A percentile compares a stretch with the other conserved stretches of the same genome.
phyloP scores from a whole-genome alignment of 805 yeast genomes.

The Candida nanaspora region DNA sequence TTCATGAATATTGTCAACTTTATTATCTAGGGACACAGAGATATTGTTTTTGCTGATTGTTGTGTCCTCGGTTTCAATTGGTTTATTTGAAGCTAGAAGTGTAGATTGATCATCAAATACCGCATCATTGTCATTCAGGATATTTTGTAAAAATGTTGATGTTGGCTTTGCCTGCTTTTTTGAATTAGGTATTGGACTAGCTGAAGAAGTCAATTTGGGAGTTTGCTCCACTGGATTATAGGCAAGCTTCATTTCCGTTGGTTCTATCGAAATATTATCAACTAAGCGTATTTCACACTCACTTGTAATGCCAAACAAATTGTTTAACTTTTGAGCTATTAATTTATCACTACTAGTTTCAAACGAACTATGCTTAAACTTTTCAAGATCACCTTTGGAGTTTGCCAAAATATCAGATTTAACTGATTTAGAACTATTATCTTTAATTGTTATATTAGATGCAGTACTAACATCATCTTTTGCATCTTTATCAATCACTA shows the following conservation, averaged over 20 bases:
- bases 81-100: too few species aligned
- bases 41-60: too few species aligned
- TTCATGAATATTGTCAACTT: constrained; percentile 7
- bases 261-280: not conserved
- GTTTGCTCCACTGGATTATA: not conserved
- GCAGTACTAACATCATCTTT: too few species aligned
- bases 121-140: not conserved
- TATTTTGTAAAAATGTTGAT: not conserved
- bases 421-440: constrained; percentile 2
- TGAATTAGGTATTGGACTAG: too few species aligned
- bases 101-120: too few species aligned
- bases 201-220: not conserved
- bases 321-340: not conserved
- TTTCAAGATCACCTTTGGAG: not conserved
- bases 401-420: not conserved
- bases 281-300: not conserved
- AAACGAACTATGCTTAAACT: not conserved
- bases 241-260: not conserved
- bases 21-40: too few species aligned
- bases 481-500: not conserved
- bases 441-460: too few species aligned
- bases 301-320: not conserved
- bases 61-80: too few species aligned
- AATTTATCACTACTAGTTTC: not conserved
- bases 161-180: too few species aligned